Conservation (phyloP, 805 yeast species). For the Debaryomyces castellii region DNA sequence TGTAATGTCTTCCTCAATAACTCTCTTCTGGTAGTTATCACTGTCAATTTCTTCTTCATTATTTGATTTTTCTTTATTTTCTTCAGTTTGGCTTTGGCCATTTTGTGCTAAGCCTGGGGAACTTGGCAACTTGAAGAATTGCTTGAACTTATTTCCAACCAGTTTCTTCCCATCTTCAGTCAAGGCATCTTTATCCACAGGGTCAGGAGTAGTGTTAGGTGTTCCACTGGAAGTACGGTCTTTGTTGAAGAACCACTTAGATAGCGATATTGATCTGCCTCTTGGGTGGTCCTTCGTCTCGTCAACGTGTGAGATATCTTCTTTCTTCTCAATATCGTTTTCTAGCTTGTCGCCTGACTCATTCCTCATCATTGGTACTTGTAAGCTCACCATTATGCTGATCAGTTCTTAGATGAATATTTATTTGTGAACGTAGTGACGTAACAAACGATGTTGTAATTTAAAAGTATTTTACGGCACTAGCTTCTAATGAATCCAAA, state of each 20-base stretch:
- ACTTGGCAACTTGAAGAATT: conserved; percentile 22
- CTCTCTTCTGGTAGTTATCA: not conserved
- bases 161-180: conserved; percentile 14
- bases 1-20: not conserved
- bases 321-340: not conserved
- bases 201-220: not conserved
- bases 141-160: conserved; percentile 27
- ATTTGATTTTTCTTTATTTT: conserved; percentile 4
- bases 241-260: conserved; percentile 25
- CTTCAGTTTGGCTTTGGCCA: not conserved
- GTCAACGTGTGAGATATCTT: not conserved
- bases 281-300: conserved; percentile 8
- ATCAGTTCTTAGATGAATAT: not conserved
- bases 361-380: not conserved
- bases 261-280: conserved; percentile 25
- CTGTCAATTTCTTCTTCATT: conserved; percentile 1
- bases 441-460: not conserved
- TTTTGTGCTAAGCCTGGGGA: not conserved
- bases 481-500: not conserved
- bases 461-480: not conserved
- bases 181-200: not conserved
- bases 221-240: conserved; percentile 8
- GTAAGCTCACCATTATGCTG: not conserved
- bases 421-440: not conserved
- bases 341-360: not conserved